Evolutionary conservation across 2,329 filamentous ascomycete species (phyloP), one percentile per base, ranked within the genome.

Genomic region (Knoxdaviesia capensis): DNA sequence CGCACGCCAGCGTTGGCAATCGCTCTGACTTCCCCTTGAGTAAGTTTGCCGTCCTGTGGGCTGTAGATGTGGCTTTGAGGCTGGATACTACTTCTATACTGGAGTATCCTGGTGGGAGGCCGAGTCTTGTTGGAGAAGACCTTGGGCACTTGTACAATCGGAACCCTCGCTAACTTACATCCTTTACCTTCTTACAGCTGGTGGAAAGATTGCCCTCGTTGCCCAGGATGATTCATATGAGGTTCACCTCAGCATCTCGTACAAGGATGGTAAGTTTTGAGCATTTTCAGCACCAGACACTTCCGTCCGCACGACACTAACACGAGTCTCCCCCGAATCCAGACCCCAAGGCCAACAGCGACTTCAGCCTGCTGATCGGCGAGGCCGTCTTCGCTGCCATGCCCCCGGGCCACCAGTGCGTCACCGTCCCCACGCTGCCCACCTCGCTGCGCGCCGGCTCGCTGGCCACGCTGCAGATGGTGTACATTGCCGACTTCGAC

Each of bases 221-320:
- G 64, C 68, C 20, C 69, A 74, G 38, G 66, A 74, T 45, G 68
- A 74, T 41, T 69, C 71, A 5, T 74, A 63, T 50, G 60, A 66
- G 36, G 55, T 73, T 29, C 61, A 66, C 41, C 59, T 77, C 20
- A 62, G 65, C 42, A 63, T 77, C 41, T 68, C 72, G 0, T 67
- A 71, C 46, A 54, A 55, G 5, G 58, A 65, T 41, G 58, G 71
- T 72, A 54, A 45, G 57, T 41, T 33, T 20, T 20, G 20, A 20
- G 20, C 2, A 20, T 20, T 20, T 20, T 20, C 20, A 20, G 3
- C 20, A 20, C 20, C 2, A 20, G 20, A 20, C 10, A 31, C 34
- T 28, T 38, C 37, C 30, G 36, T 29, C 6, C 36, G 3, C 20
- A 20, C 20, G 20, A 3, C 20, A 20, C 20, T 20, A 20, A 20